phyloP scores from a whole-genome alignment of 192 early-diverging fungal genomes.

The Coemansia sp. region DNA sequence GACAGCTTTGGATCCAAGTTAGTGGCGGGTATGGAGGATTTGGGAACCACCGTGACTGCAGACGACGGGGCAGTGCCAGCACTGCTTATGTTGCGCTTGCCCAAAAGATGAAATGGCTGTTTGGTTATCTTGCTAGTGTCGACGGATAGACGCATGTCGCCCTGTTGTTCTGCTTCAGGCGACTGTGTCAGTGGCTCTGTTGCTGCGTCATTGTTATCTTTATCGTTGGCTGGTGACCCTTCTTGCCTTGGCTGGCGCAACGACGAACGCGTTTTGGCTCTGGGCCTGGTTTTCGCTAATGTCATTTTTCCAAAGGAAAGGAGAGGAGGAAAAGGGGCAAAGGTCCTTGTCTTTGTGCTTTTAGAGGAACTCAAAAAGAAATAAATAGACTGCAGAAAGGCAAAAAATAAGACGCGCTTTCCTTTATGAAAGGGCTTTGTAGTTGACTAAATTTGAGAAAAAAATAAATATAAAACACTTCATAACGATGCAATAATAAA shows the following conservation, averaged over 20 bases:
- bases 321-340: not conserved
- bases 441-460: not conserved
- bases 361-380: not conserved
- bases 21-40: not conserved
- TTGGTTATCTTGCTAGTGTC: slow-evolving; percentile 2
- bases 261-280: not conserved
- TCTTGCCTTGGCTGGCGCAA: not conserved
- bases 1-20: not conserved
- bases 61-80: not conserved
- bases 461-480: not conserved
- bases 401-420: not conserved
- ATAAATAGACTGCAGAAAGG: not conserved
- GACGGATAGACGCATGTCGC: not conserved
- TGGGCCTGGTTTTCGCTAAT: slow-evolving; percentile 30
- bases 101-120: not conserved
- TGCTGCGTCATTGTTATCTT: not conserved
- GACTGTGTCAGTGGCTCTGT: not conserved
- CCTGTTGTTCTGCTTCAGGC: not conserved
- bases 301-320: slow-evolving; percentile 5
- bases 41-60: not conserved
- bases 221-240: not conserved
- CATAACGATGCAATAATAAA: not conserved
- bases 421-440: not conserved
- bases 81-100: not conserved
- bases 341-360: not conserved